Conservation (phyloP, 345 rosid species). For the Rhodamnia rubescens region DNA sequence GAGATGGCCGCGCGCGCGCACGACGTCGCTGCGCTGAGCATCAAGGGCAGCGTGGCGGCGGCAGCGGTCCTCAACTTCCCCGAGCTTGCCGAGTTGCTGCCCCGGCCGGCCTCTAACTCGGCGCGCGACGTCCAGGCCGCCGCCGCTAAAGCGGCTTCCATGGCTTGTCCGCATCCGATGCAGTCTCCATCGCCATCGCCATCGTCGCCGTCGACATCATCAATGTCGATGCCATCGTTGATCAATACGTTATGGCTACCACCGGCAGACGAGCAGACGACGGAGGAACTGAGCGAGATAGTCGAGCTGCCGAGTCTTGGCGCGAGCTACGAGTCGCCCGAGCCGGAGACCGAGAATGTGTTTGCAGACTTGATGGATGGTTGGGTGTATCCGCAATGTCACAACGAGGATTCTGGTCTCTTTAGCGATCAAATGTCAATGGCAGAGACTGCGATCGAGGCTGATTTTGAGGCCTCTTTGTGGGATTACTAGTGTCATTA, state of each 20-base stretch:
- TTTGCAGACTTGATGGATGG: neutral
- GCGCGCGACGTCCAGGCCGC: slow-evolving; percentile 45
- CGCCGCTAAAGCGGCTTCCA: slow-evolving; percentile 44
- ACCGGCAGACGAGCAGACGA: neutral
- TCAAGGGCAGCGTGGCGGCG: slow-evolving; percentile 39
- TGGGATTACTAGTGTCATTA: neutral
- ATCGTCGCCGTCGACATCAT: neutral
- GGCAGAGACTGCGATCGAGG: neutral
- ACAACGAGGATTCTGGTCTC: neutral
- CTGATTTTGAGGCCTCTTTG: neutral
- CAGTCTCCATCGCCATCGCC: neutral
- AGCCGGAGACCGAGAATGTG: neutral
- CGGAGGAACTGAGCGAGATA: slow-evolving; percentile 23
- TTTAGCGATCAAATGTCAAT: neutral
- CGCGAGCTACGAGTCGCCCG: slow-evolving; percentile 1
- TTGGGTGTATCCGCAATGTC: neutral
- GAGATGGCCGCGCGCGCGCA: slow-evolving; percentile 71
- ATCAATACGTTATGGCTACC: neutral
- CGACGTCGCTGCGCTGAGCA: slow-evolving; percentile 43
- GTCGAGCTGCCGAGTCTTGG: slow-evolving; percentile 30
- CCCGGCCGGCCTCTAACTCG: slow-evolving; percentile 32
- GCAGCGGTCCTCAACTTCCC: slow-evolving; percentile 56
- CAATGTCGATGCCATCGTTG: neutral
- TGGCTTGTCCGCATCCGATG: slow-evolving; percentile 2
- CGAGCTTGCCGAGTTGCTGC: slow-evolving; percentile 26